Evolutionary conservation across 1,284 basidiomycete species (phyloP).

Genomic region (Sphagnurus paluster): DNA sequence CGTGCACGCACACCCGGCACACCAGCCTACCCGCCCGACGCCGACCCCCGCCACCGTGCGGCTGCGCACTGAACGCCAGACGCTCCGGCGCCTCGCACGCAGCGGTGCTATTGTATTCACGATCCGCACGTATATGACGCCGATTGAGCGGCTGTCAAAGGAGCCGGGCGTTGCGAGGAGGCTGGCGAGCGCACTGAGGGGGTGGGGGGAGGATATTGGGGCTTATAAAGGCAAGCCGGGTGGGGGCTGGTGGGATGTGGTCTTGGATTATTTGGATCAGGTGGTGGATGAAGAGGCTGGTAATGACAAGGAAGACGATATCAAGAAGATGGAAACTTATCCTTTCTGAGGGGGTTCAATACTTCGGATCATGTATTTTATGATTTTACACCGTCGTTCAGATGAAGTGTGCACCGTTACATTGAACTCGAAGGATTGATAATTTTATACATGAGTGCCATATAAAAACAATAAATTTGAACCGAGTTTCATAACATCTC

Average conservation of each 20-base stretch:
- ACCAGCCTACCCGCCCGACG: constrained; percentile 21
- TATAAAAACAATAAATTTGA: background rate
- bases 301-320: constrained; percentile 2
- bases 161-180: constrained; percentile 69
- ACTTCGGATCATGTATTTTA: background rate
- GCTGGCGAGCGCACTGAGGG: constrained; percentile 65
- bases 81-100: constrained; percentile 63
- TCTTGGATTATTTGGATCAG: constrained; percentile 30
- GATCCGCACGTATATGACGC: constrained; percentile 72
- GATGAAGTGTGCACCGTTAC: too few relatives aligned
- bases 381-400: too few relatives aligned
- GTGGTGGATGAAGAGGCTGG: constrained; percentile 17
- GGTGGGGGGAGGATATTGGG: constrained; percentile 69
- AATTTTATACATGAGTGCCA: too few relatives aligned
- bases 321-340: constrained; percentile 13
- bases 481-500: too few relatives aligned
- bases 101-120: constrained; percentile 78
- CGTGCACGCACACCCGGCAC: constrained; percentile 33
- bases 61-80: constrained; percentile 73
- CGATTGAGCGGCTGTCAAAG: constrained; percentile 53
- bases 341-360: too few relatives aligned
- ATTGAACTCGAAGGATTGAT: too few relatives aligned
- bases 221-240: constrained; percentile 57
- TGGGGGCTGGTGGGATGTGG: constrained; percentile 27
- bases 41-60: constrained; percentile 50